A percentile compares a stretch with the other conserved stretches of the same genome.
These are phyloP conservation scores for Phytophthora capsici DNA, from an alignment of 352 stramenopile species.

Conservation along the genomic window DNA sequence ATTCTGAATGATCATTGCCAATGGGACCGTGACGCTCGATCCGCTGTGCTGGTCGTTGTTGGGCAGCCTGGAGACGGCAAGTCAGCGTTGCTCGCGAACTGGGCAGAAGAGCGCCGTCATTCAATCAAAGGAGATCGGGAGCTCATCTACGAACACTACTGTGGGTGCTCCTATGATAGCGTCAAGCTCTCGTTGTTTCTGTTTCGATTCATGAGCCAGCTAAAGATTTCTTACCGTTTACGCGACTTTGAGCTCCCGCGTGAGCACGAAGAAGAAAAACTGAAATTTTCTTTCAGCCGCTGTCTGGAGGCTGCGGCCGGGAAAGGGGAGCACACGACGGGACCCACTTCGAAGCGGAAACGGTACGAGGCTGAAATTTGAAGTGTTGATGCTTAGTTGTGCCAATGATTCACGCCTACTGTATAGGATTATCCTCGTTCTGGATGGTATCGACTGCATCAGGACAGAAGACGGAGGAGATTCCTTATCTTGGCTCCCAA, in stretches of 20 bases:
- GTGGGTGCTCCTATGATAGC: conserved; percentile 83
- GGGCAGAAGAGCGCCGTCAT: conserved; percentile 54
- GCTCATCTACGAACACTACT: conserved; percentile 86
- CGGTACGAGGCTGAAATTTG: conserved; percentile 15
- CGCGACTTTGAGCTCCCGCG: conserved; percentile 81
- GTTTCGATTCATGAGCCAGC: conserved; percentile 82
- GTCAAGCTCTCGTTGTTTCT: conserved; percentile 86
- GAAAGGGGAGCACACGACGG: conserved; percentile 39
- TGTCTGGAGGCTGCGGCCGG: conserved; percentile 78
- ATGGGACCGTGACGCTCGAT: conserved; percentile 40
- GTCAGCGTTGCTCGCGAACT: conserved; percentile 79
- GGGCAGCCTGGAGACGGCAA: conserved; percentile 75
- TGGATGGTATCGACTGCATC: conserved; percentile 85
- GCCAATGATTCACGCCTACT: conserved; percentile 2
- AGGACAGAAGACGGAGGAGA: conserved; percentile 83
- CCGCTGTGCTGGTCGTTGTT: conserved; percentile 66
- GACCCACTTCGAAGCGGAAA: conserved; percentile 34
- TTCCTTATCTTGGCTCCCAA: conserved; percentile 86
- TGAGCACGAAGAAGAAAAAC: conserved; percentile 86
- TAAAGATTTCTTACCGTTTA: conserved; percentile 76
- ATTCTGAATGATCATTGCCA: conserved; percentile 79
- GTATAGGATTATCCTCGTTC: conserved; percentile 74
- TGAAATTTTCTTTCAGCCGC: conserved; percentile 84
- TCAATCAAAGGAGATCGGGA: conserved; percentile 46
- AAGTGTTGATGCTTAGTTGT: background rate